These are phyloP conservation scores for Themeda triandra DNA, from an alignment of 176 grass and related monocot species.

Conservation along the genomic window DNA sequence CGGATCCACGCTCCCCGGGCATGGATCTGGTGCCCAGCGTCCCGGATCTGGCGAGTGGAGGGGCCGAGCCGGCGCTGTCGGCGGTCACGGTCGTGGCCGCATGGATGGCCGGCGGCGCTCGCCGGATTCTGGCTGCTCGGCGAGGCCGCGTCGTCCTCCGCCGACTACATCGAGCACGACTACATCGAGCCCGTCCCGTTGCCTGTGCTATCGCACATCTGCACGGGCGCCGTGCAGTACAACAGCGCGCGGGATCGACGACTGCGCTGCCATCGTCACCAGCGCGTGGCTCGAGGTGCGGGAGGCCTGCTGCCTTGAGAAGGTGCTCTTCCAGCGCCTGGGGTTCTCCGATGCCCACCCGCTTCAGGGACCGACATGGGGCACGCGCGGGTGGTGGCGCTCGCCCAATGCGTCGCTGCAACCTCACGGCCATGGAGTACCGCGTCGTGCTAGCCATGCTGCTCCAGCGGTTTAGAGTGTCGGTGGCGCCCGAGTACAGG, in stretches of 20 bases:
- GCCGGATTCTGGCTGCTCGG: conserved; percentile 36
- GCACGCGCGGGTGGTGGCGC: too few relatives aligned
- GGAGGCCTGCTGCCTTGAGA: conserved; percentile 66
- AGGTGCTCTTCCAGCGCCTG: conserved; percentile 81
- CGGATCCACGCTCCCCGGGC: too few relatives aligned
- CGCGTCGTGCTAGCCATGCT: too few relatives aligned
- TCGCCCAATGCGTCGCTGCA: too few relatives aligned
- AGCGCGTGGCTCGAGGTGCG: conserved; percentile 82
- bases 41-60: too few relatives aligned
- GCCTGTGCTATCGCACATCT: conserved; percentile 71
- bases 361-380: too few relatives aligned
- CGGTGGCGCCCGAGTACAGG: too few relatives aligned
- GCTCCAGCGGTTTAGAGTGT: too few relatives aligned
- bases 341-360: conserved; percentile 83
- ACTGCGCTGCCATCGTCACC: conserved; percentile 80
- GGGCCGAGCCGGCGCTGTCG: too few relatives aligned
- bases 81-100: too few relatives aligned
- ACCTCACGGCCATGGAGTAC: too few relatives aligned
- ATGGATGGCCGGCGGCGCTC: conserved; percentile 44
- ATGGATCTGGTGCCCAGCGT: too few relatives aligned
- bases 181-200: conserved; percentile 67
- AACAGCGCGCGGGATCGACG: conserved; percentile 58
- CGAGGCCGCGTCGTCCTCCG: conserved; percentile 6
- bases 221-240: conserved; percentile 80
- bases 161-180: conserved; percentile 37